These are phyloP conservation scores for Monilinia laxa DNA, from an alignment of 2,329 filamentous ascomycete species.

Conservation along the genomic window DNA sequence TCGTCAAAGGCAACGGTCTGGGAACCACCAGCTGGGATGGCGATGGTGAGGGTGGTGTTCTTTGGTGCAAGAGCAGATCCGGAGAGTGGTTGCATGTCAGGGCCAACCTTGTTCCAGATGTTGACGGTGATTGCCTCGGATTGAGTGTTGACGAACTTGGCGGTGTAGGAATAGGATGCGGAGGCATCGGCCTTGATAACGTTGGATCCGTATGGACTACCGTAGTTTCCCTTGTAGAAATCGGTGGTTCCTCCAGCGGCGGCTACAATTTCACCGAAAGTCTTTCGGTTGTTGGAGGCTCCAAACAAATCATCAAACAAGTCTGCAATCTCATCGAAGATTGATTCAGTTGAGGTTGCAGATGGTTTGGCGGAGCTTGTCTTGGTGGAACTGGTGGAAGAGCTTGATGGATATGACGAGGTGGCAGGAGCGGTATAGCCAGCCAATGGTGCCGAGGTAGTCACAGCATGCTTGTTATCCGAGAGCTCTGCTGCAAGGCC, in stretches of 20 bases:
- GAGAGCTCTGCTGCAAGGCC: neutral
- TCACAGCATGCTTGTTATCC: neutral
- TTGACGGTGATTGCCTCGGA: conserved; percentile 32
- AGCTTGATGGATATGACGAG: neutral
- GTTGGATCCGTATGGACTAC: conserved; percentile 37
- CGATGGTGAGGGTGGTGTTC: conserved; percentile 34
- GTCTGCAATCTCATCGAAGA: conserved; percentile 13
- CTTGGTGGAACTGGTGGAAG: conserved; percentile 6
- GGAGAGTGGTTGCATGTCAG: conserved; percentile 26
- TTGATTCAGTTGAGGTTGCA: conserved; percentile 4
- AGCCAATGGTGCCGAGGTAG: conserved; percentile 18
- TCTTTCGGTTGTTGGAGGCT: conserved; percentile 29
- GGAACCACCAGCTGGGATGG: conserved; percentile 29
- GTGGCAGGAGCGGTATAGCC: neutral
- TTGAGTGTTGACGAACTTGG: conserved; percentile 34
- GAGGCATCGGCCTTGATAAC: conserved; percentile 34
- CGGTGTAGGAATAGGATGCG: conserved; percentile 33
- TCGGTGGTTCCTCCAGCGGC: conserved; percentile 22
- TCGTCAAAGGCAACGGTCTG: conserved; percentile 37
- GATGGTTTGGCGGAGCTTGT: conserved; percentile 12
- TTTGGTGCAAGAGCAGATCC: conserved; percentile 35
- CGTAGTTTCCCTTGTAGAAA: conserved; percentile 33
- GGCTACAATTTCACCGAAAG: conserved; percentile 28
- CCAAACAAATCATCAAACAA: conserved; percentile 32
- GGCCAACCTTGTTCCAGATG: conserved; percentile 37